Evolutionary conservation across 306 rosid genomes (phyloP).

Genomic region (Begonia peltatifolia): DNA sequence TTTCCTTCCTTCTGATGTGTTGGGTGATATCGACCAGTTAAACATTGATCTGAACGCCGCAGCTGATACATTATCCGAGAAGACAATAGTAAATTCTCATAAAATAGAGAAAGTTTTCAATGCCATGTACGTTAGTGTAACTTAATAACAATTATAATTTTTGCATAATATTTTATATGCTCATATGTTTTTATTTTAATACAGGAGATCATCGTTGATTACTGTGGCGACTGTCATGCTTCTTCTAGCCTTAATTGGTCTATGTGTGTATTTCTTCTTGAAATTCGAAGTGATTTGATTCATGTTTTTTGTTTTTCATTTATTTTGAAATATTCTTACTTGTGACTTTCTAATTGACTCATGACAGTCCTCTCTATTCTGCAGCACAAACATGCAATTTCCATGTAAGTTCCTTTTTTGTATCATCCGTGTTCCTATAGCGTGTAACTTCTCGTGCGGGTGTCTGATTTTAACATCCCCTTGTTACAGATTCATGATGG

Average conservation of each 20-base stretch:
- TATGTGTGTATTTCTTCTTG: conserved; percentile 34
- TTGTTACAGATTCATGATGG: conserved; percentile 67
- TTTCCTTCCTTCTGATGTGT: conserved; percentile 65
- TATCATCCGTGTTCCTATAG: neutral
- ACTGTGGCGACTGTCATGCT: conserved; percentile 76
- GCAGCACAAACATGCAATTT: conserved; percentile 77
- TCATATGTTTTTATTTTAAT: neutral
- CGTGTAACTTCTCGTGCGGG: neutral
- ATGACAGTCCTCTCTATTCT: conserved; percentile 60
- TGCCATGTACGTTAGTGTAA: conserved; percentile 47
- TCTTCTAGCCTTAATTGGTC: conserved; percentile 67
- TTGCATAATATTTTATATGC: no score
- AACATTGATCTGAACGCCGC: conserved; percentile 60
- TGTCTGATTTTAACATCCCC: conserved; percentile 13
- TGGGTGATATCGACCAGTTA: conserved; percentile 68
- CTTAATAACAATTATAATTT: neutral
- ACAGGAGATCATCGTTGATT: conserved; percentile 61
- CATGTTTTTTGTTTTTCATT: conserved; percentile 2
- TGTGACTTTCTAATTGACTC: neutral
- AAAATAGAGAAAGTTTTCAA: conserved; percentile 52
- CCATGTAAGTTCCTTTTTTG: conserved; percentile 41
- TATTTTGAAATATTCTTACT: neutral
- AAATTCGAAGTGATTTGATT: conserved; percentile 3
- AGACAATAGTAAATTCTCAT: conserved; percentile 53
- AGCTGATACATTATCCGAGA: conserved; percentile 51